Conservation (phyloP, 176 grass and related monocot genomes). For the Olyra latifolia region DNA sequence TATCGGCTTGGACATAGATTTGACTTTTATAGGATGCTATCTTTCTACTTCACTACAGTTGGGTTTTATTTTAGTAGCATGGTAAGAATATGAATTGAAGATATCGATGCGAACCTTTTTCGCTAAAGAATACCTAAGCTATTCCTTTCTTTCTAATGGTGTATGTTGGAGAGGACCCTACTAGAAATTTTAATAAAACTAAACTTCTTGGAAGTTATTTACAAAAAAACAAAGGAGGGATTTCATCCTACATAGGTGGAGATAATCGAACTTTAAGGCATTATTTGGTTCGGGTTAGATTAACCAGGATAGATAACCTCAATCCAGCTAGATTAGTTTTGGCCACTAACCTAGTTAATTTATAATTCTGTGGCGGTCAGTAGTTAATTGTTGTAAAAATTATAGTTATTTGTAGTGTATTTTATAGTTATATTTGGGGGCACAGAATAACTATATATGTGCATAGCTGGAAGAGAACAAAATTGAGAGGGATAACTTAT, state of each 20-base stretch:
- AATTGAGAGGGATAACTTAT: too few relatives aligned
- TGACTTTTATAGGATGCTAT: constrained; percentile 96
- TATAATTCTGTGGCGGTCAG: too few relatives aligned
- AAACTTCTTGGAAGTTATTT: not conserved
- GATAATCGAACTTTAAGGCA: not conserved
- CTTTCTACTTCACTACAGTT: constrained; percentile 96
- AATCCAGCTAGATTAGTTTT: too few relatives aligned
- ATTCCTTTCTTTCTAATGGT: constrained; percentile 11
- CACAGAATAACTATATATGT: too few relatives aligned
- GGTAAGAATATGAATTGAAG: constrained; percentile 57
- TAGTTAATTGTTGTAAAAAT: too few relatives aligned
- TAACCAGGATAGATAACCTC: too few relatives aligned
- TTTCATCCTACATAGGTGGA: not conserved
- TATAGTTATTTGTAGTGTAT: too few relatives aligned
- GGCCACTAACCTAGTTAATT: too few relatives aligned
- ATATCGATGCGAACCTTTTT: constrained; percentile 9
- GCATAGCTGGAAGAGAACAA: too few relatives aligned
- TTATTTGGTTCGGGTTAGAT: too few relatives aligned
- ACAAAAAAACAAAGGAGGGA: not conserved
- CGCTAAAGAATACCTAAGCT: not conserved
- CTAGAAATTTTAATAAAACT: constrained; percentile 1
- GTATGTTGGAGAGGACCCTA: not conserved
- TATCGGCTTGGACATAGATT: constrained; percentile 90
- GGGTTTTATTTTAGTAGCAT: constrained; percentile 98
- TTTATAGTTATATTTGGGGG: too few relatives aligned